These are phyloP conservation scores for Cladosporium sp. DNA, from an alignment of 2,329 filamentous ascomycete genomes.

Conservation along the genomic window DNA sequence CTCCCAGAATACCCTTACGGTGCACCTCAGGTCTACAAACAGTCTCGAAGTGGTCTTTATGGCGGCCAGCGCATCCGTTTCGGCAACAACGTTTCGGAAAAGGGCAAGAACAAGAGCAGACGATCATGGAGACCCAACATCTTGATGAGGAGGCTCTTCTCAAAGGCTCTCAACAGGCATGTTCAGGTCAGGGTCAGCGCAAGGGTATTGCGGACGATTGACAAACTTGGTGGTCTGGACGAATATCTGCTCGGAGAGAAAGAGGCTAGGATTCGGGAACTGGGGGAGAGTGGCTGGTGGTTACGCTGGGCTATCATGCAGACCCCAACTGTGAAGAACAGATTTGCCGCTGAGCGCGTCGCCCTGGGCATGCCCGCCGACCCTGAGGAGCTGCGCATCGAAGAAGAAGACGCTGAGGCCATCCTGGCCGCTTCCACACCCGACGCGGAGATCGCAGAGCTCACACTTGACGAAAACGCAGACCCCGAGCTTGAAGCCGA, in stretches of 20 bases:
- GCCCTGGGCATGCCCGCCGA: slow-evolving; percentile 57
- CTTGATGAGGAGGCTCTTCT: slow-evolving; percentile 62
- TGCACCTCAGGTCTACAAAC: slow-evolving; percentile 67
- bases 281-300: slow-evolving; percentile 87
- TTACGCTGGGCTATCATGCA: slow-evolving; percentile 88
- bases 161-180: slow-evolving; percentile 56
- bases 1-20: slow-evolving; percentile 66
- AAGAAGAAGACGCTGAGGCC: slow-evolving; percentile 17
- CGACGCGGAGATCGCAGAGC: slow-evolving; percentile 18
- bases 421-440: slow-evolving; percentile 14
- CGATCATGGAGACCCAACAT: slow-evolving; percentile 74
- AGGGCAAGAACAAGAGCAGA: slow-evolving; percentile 65
- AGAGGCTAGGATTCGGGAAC: slow-evolving; percentile 71
- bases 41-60: slow-evolving; percentile 58
- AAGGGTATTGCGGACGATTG: slow-evolving; percentile 62
- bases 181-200: slow-evolving; percentile 67
- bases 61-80: slow-evolving; percentile 67
- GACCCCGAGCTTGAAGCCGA: slow-evolving; percentile 18
- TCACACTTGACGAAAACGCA: slow-evolving; percentile 6
- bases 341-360: slow-evolving; percentile 62
- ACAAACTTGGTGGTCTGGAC: slow-evolving; percentile 84
- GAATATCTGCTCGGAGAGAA: slow-evolving; percentile 84
- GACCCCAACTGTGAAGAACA: slow-evolving; percentile 61
- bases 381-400: slow-evolving; percentile 15
- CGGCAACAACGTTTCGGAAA: slow-evolving; percentile 70